phyloP scores from a whole-genome alignment of 2,329 filamentous ascomycete species.

The Fusarium nanum region DNA sequence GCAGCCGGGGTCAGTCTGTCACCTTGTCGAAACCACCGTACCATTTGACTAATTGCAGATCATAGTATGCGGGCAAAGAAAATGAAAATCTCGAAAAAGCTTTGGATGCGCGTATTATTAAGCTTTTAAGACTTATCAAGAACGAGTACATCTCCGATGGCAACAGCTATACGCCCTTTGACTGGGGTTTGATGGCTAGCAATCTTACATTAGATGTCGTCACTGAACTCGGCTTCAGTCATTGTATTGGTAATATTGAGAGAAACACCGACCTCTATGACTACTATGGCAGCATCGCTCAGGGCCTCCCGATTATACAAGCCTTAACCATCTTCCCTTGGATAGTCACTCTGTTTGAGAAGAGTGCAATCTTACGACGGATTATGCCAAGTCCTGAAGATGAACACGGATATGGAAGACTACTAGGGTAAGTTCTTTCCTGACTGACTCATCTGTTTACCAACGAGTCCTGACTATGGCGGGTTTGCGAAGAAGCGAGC shows the following conservation, averaged over 20 bases:
- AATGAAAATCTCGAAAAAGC: fast-evolving
- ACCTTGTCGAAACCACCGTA: too few relatives aligned
- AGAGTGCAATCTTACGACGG: fast-evolving
- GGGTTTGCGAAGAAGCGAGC: neutral
- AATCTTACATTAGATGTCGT: neutral
- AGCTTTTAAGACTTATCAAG: fast-evolving
- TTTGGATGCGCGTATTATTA: fast-evolving
- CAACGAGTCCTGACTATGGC: neutral
- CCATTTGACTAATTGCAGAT: too few relatives aligned
- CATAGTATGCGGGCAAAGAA: neutral
- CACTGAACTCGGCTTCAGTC: neutral
- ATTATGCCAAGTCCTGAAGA: neutral
- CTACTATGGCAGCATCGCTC: neutral
- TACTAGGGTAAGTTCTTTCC: neutral
- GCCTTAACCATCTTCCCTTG: fast-evolving
- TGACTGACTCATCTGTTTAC: too few relatives aligned
- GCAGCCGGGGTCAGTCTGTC: neutral
- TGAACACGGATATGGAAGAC: fast-evolving
- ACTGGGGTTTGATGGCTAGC: neutral
- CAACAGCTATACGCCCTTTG: neutral
- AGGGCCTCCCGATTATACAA: neutral
- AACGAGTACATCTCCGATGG: neutral
- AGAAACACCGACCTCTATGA: neutral
- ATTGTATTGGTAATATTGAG: neutral
- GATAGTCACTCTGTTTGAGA: neutral